Evolutionary conservation across 805 yeast species (phyloP).

Genomic region (Yamadazyma takamatsuzukensis): DNA sequence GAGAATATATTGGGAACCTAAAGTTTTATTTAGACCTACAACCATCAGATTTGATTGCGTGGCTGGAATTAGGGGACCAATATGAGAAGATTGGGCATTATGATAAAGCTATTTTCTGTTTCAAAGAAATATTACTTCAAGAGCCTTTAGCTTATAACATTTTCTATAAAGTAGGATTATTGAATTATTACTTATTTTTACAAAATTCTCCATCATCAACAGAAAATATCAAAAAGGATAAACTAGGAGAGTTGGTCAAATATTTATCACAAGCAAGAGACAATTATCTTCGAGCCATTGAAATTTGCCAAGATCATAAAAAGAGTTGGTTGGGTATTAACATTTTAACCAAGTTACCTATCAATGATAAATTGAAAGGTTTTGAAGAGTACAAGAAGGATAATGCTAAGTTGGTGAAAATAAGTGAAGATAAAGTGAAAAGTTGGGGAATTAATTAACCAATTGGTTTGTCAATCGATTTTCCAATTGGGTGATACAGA

Average conservation of each 20-base stretch:
- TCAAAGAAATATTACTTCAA: slow-evolving; percentile 65
- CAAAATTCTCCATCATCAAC: slow-evolving; percentile 7
- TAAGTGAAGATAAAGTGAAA: slow-evolving; percentile 20
- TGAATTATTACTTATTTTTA: slow-evolving; percentile 28
- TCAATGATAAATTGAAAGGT: slow-evolving; percentile 21
- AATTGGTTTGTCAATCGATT: slow-evolving; percentile 2
- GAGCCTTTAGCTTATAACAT: slow-evolving; percentile 69
- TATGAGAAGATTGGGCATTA: slow-evolving; percentile 60
- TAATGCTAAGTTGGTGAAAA: slow-evolving; percentile 18
- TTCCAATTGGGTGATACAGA: neutral
- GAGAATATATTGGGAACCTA: slow-evolving; percentile 54
- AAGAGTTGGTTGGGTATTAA: slow-evolving; percentile 75
- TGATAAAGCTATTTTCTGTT: slow-evolving; percentile 62
- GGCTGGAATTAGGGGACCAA: slow-evolving; percentile 73
- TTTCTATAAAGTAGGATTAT: slow-evolving; percentile 56
- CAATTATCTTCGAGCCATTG: slow-evolving; percentile 68
- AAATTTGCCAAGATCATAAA: slow-evolving; percentile 63
- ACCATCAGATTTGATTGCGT: slow-evolving; percentile 73
- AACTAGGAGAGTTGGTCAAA: slow-evolving; percentile 21
- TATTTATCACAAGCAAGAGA: slow-evolving; percentile 31
- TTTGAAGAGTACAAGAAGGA: slow-evolving; percentile 19
- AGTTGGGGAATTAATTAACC: slow-evolving; percentile 4
- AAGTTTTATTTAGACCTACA: slow-evolving; percentile 52
- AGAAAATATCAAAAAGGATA: slow-evolving; percentile 22
- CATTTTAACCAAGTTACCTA: slow-evolving; percentile 21